phyloP scores from a whole-genome alignment of 805 yeast species.

The Nakazawaea sp. region DNA sequence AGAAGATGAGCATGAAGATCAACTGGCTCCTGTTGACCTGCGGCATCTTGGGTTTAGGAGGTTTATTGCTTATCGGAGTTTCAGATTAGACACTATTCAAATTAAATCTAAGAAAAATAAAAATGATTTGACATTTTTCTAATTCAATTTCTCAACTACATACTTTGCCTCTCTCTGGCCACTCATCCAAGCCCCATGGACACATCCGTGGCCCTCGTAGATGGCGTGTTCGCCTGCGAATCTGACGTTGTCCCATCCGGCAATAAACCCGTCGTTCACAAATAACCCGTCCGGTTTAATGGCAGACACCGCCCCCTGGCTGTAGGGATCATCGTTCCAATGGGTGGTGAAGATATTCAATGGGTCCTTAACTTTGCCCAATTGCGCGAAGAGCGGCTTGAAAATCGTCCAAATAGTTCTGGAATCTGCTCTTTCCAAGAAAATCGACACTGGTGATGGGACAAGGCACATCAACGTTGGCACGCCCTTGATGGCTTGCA shows the following conservation, averaged over 20 bases:
- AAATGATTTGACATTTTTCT: too few species aligned
- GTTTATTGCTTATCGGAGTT: too few species aligned
- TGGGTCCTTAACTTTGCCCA: conserved; percentile 21
- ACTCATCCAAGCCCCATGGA: conserved; percentile 49
- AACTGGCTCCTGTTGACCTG: conserved; percentile 10
- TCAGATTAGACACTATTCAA: too few species aligned
- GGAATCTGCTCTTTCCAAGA: conserved; percentile 31
- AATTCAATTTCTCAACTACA: conserved; percentile 12
- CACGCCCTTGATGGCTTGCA: conserved; percentile 21
- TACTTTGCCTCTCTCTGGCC: conserved; percentile 40
- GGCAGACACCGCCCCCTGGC: conserved; percentile 42
- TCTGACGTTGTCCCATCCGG: conserved; percentile 32
- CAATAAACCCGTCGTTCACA: conserved; percentile 23
- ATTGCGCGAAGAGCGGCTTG: conserved; percentile 31
- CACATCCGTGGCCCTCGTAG: conserved; percentile 49
- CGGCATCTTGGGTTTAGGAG: conserved; percentile 5
- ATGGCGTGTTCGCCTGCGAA: conserved; percentile 55
- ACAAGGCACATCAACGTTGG: conserved; percentile 38
- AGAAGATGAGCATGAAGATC: conserved; percentile 27
- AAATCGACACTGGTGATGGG: conserved; percentile 44
- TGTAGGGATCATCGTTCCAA: conserved; percentile 47
- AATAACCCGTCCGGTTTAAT: conserved; percentile 33
- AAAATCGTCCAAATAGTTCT: conserved; percentile 37
- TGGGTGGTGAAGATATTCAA: conserved; percentile 24
- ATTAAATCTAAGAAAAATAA: too few species aligned